Percentiles rank a stretch among this genome's conserved stretches.
These are phyloP conservation scores for Stentor coeruleus DNA, from an alignment of 73 alveolate genomes.

Conservation along the genomic window DNA sequence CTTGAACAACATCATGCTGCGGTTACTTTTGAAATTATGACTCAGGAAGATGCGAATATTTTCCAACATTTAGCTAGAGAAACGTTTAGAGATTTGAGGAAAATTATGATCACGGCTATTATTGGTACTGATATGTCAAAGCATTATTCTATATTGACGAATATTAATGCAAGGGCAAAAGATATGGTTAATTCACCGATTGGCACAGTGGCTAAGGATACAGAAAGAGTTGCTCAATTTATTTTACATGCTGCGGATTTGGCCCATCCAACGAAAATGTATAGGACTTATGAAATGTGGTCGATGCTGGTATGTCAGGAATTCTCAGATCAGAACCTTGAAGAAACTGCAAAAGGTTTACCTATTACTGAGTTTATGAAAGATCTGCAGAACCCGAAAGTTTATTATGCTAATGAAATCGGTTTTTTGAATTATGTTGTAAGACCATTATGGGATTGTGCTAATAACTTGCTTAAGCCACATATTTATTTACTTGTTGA, in stretches of 20 bases:
- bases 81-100: slow-evolving; percentile 55
- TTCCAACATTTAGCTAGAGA: slow-evolving; percentile 36
- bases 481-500: background rate
- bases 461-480: background rate
- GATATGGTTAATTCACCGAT: slow-evolving; percentile 42
- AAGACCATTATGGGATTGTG: slow-evolving; percentile 34
- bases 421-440: slow-evolving; percentile 40
- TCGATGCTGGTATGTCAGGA: slow-evolving; percentile 46
- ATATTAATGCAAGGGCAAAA: slow-evolving; percentile 42
- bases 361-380: slow-evolving; percentile 25
- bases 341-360: slow-evolving; percentile 14
- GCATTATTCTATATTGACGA: slow-evolving; percentile 48
- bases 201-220: slow-evolving; percentile 39
- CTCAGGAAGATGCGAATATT: slow-evolving; percentile 44
- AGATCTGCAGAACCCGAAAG: slow-evolving; percentile 32
- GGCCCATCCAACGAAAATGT: slow-evolving; percentile 59
- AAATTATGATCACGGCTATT: slow-evolving; percentile 68
- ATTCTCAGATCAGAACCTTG: slow-evolving; percentile 43
- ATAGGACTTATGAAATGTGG: slow-evolving; percentile 48
- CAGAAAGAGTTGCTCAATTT: slow-evolving; percentile 45
- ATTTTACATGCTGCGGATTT: slow-evolving; percentile 72
- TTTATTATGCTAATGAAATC: slow-evolving; percentile 27
- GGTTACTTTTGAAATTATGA: slow-evolving; percentile 52
- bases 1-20: slow-evolving; percentile 85
- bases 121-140: slow-evolving; percentile 88